Conservation (phyloP, 371 early-diverging fungal genomes). For the Rhizopus microsporus region DNA sequence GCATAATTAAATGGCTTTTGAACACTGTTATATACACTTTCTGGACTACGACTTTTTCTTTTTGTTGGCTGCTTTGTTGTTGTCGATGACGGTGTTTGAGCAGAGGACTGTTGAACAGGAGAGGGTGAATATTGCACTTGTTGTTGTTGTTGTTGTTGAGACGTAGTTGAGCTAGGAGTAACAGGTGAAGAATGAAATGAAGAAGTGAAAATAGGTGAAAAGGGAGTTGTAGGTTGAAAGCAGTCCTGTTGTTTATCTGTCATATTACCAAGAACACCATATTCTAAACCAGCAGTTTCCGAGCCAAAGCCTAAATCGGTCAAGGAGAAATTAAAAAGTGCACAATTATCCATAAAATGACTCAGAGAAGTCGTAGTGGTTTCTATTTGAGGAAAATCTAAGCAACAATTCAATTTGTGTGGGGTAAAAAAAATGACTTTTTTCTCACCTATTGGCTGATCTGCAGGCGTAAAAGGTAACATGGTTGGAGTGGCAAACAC, state of each 20-base stretch:
- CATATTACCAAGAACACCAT: conserved; percentile 48
- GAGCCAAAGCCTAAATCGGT: conserved; percentile 47
- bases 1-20: conserved; percentile 83
- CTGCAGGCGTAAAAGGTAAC: conserved; percentile 22
- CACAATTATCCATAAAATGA: conserved; percentile 23
- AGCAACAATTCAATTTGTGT: conserved; percentile 2
- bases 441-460: conserved; percentile 15
- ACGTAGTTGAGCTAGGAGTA: conserved; percentile 8
- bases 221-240: neutral
- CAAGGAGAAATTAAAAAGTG: conserved; percentile 36
- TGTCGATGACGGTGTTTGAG: neutral
- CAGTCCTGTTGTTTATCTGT: neutral
- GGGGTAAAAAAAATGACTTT: conserved; percentile 11
- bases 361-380: conserved; percentile 1
- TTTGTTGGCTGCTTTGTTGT: neutral
- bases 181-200: conserved; percentile 6
- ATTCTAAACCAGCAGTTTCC: conserved; percentile 46
- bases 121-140: neutral
- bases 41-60: conserved; percentile 44
- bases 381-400: conserved; percentile 10
- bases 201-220: conserved; percentile 3
- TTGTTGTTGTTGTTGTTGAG: conserved; percentile 2
- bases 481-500: conserved; percentile 9
- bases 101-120: neutral
- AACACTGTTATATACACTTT: conserved; percentile 68